These are phyloP conservation scores for Heracleum sosnowskyi DNA, from an alignment of 129 eudicot genomes.

Conservation along the genomic window DNA sequence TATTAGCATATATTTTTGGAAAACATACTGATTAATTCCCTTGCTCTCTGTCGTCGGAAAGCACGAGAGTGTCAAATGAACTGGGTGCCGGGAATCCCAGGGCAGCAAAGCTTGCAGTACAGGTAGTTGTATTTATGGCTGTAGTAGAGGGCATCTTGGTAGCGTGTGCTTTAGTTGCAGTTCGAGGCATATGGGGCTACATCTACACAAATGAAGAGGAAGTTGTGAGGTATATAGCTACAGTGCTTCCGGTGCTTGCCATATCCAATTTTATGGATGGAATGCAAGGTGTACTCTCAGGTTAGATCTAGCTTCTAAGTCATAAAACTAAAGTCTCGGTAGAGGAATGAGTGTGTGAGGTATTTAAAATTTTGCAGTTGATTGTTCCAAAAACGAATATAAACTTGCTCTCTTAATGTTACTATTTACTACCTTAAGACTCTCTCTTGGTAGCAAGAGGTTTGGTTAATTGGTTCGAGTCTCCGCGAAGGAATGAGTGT, in stretches of 20 bases:
- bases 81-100: slow-evolving; percentile 44
- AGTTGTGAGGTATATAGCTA: slow-evolving; percentile 39
- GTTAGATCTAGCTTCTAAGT: slow-evolving; percentile 8
- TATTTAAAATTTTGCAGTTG: too few relatives aligned
- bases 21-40: too few relatives aligned
- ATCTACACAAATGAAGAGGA: slow-evolving; percentile 41
- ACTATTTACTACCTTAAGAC: too few relatives aligned
- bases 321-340: too few relatives aligned
- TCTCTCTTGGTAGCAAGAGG: too few relatives aligned
- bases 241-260: slow-evolving; percentile 34
- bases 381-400: too few relatives aligned
- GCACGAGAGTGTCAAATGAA: slow-evolving; percentile 53
- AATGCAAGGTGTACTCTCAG: slow-evolving; percentile 21
- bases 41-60: background rate
- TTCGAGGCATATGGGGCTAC: slow-evolving; percentile 26
- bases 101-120: slow-evolving; percentile 35
- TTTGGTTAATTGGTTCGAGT: too few relatives aligned
- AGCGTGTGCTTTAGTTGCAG: slow-evolving; percentile 14
- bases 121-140: slow-evolving; percentile 8
- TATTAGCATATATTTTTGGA: too few relatives aligned
- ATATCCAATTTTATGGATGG: too few relatives aligned
- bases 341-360: too few relatives aligned
- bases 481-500: too few relatives aligned
- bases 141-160: slow-evolving; percentile 29
- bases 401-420: too few relatives aligned